Percentiles rank a stretch among this genome's conserved stretches.
phyloP scores from a whole-genome alignment of 2,329 filamentous ascomycete species.

The Coniochaeta ligniaria region DNA sequence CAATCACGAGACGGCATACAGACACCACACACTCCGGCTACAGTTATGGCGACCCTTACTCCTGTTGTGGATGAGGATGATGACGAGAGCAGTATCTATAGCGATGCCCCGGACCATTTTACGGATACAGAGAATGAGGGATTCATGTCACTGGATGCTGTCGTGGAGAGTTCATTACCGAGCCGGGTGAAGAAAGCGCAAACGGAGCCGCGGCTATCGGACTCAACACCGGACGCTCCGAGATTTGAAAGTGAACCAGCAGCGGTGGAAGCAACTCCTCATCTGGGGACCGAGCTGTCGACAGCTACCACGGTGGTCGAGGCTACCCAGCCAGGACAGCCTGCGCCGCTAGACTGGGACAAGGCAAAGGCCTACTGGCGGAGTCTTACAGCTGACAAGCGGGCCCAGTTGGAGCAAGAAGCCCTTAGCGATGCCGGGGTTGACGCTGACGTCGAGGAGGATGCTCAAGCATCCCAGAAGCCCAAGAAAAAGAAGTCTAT shows the following conservation, averaged over 20 bases:
- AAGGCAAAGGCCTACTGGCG: constrained; percentile 65
- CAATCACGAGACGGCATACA: constrained; percentile 10
- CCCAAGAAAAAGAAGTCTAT: constrained; percentile 32
- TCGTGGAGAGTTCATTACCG: constrained; percentile 52
- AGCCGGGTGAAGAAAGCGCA: constrained; percentile 12
- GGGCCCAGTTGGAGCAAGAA: constrained; percentile 53
- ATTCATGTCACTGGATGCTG: constrained; percentile 66
- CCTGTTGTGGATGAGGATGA: constrained; percentile 25
- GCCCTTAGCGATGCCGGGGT: constrained; percentile 44
- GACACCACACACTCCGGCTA: constrained; percentile 12
- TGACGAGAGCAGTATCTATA: constrained; percentile 54
- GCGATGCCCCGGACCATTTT: constrained; percentile 69
- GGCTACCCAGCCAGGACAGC: background rate
- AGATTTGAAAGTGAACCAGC: background rate
- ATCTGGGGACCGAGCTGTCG: constrained; percentile 7
- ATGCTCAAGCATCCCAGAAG: constrained; percentile 16
- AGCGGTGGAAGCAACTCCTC: background rate
- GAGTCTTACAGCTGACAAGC: constrained; percentile 54
- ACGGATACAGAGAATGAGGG: constrained; percentile 58
- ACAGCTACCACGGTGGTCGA: constrained; percentile 10
- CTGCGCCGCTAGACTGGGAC: constrained; percentile 52
- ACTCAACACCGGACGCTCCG: no score
- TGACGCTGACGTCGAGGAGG: constrained; percentile 35
- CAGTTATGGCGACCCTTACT: constrained; percentile 15
- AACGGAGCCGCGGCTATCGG: constrained; percentile 2